A percentile compares a stretch with the other conserved stretches of the same genome.
These are phyloP conservation scores for Claviceps capensis DNA, from an alignment of 2,329 filamentous ascomycete species.

Conservation along the genomic window DNA sequence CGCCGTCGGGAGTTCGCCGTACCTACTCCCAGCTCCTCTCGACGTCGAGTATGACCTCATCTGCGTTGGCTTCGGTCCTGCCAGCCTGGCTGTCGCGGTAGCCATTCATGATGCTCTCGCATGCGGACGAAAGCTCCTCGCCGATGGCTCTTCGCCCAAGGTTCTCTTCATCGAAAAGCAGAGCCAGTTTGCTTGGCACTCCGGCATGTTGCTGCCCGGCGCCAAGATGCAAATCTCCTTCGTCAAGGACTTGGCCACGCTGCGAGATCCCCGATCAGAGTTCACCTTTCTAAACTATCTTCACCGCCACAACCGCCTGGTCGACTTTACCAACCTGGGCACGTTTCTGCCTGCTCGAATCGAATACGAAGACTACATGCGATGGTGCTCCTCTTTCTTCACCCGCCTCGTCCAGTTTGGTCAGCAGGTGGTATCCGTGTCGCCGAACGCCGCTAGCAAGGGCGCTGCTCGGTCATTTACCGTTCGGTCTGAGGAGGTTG, in stretches of 20 bases:
- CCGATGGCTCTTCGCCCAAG: slow-evolving; percentile 41
- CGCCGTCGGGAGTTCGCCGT: slow-evolving; percentile 11
- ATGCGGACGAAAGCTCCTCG: slow-evolving; percentile 27
- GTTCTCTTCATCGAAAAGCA: slow-evolving; percentile 85
- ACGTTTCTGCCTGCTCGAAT: slow-evolving; percentile 77
- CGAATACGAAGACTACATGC: slow-evolving; percentile 92
- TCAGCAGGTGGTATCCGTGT: slow-evolving; percentile 61
- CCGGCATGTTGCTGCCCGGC: slow-evolving; percentile 85
- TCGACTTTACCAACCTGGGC: slow-evolving; percentile 80
- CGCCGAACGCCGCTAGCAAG: slow-evolving; percentile 32
- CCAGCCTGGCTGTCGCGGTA: slow-evolving; percentile 77
- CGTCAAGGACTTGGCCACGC: slow-evolving; percentile 85
- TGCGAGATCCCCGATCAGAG: slow-evolving; percentile 74
- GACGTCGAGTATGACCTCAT: slow-evolving; percentile 69
- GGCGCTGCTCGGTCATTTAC: slow-evolving; percentile 52
- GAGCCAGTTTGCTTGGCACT: slow-evolving; percentile 74
- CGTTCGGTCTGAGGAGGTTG: slow-evolving; percentile 49
- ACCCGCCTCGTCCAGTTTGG: slow-evolving; percentile 59
- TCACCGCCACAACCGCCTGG: slow-evolving; percentile 63
- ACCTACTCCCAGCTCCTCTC: slow-evolving; percentile 36
- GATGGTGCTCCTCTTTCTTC: slow-evolving; percentile 81
- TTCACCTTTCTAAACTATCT: slow-evolving; percentile 97
- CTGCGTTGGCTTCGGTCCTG: slow-evolving; percentile 86
- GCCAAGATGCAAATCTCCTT: slow-evolving; percentile 98
- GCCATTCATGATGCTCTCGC: slow-evolving; percentile 72